Percentiles rank a stretch among this genome's conserved stretches.
phyloP scores from a whole-genome alignment of 495 filamentous ascomycete species.

The Podospora bellae-mahoneyi region DNA sequence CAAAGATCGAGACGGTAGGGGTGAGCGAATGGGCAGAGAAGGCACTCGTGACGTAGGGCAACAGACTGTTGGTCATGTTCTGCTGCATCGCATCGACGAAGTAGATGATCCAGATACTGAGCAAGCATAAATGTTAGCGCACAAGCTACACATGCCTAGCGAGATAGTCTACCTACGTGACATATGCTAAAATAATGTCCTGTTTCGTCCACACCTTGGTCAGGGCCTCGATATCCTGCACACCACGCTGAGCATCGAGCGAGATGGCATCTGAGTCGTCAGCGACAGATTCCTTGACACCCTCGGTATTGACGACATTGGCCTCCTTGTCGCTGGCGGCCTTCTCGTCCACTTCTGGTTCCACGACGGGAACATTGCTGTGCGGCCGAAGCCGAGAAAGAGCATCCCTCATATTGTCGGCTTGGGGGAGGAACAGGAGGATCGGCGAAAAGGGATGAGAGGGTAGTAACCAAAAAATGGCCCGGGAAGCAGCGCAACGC shows the following conservation, averaged over 20 bases:
- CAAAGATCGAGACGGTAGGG: conserved; percentile 46
- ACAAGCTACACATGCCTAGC: neutral
- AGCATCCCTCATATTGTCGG: conserved; percentile 7
- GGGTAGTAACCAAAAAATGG: neutral
- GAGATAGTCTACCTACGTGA: conserved; percentile 22
- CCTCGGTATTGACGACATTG: conserved; percentile 7
- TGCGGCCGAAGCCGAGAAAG: conserved; percentile 15
- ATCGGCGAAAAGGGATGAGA: neutral
- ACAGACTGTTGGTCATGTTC: conserved; percentile 38
- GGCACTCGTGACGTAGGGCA: conserved; percentile 46
- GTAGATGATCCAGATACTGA: conserved; percentile 51
- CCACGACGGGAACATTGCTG: conserved; percentile 22
- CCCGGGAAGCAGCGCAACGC: neutral
- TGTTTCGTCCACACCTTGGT: conserved; percentile 29
- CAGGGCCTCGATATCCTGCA: conserved; percentile 29
- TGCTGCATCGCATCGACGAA: conserved; percentile 48
- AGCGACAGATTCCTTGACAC: neutral
- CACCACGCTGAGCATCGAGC: conserved; percentile 23
- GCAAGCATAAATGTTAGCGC: neutral
- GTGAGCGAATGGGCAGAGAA: conserved; percentile 49
- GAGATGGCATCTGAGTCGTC: conserved; percentile 28
- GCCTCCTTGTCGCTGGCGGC: conserved; percentile 26
- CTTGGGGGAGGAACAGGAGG: neutral
- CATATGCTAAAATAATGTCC: conserved; percentile 25
- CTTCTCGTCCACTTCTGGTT: conserved; percentile 15